Conservation (phyloP, 306 rosid genomes). For the Prinsepia uniflora region DNA sequence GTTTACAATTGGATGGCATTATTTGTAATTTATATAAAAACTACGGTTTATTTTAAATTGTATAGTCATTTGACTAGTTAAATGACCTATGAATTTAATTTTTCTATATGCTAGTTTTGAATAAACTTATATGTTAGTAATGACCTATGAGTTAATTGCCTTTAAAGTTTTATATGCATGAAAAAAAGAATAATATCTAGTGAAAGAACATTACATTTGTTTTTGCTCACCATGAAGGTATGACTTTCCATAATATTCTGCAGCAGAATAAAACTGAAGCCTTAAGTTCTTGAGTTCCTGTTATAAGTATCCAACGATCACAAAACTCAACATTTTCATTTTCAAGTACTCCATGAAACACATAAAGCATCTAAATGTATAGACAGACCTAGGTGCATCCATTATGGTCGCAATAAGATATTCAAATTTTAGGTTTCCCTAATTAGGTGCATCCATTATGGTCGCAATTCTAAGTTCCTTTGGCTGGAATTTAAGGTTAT, state of each 20-base stretch:
- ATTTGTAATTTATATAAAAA: no score
- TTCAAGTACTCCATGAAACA: background rate
- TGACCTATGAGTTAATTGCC: no score
- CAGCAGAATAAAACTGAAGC: conserved; percentile 95
- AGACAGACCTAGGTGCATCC: no score
- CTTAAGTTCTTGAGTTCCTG: conserved; percentile 93
- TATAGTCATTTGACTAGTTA: no score
- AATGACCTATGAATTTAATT: no score
- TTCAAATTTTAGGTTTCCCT: background rate
- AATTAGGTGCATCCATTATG: background rate
- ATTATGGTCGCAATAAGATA: background rate
- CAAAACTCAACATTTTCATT: background rate
- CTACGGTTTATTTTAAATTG: no score
- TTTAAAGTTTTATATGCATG: background rate
- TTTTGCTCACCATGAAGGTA: conserved; percentile 77
- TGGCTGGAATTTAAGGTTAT: no score
- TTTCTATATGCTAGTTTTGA: no score
- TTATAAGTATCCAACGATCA: conserved; percentile 18
- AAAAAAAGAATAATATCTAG: background rate
- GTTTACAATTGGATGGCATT: no score
- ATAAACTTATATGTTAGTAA: no score
- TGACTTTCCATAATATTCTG: conserved; percentile 84
- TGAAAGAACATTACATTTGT: conserved; percentile 55
- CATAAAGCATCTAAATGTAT: no score
- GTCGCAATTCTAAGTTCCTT: background rate